Evolutionary conservation across 164 flowering plant species (phyloP).

Genomic region (Buxus sempervirens): DNA sequence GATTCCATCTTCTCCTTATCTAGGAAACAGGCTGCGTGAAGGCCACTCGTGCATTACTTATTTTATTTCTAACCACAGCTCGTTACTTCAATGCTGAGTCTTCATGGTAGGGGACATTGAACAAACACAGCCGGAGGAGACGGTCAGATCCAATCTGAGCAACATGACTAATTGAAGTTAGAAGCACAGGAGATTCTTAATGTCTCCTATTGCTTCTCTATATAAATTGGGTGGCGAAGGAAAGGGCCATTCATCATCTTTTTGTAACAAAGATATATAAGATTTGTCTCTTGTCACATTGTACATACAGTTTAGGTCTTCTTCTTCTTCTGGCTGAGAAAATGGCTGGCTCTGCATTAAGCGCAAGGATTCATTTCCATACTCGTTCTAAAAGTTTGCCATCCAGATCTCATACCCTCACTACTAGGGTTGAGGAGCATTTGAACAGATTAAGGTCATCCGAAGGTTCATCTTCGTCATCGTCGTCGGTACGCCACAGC

Average conservation of each 20-base stretch:
- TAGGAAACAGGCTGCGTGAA: too few species aligned
- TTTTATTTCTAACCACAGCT: too few species aligned
- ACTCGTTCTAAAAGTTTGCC: constrained; percentile 27
- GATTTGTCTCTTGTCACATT: too few species aligned
- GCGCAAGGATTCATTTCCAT: constrained; percentile 8
- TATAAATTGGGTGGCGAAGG: neutral
- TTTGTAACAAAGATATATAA: too few species aligned
- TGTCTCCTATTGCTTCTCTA: neutral
- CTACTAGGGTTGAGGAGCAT: constrained; percentile 16
- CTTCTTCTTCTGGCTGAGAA: neutral
- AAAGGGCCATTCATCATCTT: neutral
- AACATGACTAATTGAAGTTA: neutral
- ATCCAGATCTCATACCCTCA: constrained; percentile 18
- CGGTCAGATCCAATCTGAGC: neutral
- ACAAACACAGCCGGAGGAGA: neutral
- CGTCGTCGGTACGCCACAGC: constrained; percentile 4
- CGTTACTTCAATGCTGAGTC: too few species aligned
- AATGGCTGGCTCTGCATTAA: constrained; percentile 7
- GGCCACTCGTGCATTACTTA: too few species aligned
- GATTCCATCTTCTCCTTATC: too few species aligned
- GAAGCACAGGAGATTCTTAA: too few species aligned
- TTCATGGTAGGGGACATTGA: neutral
- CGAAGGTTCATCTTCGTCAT: constrained; percentile 4
- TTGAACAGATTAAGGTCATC: constrained; percentile 18
- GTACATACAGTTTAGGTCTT: too few species aligned